Percentiles rank a stretch among this genome's conserved stretches.
Conservation (phyloP, 768 basidiomycete genomes). For the Suillus tomentosus region DNA sequence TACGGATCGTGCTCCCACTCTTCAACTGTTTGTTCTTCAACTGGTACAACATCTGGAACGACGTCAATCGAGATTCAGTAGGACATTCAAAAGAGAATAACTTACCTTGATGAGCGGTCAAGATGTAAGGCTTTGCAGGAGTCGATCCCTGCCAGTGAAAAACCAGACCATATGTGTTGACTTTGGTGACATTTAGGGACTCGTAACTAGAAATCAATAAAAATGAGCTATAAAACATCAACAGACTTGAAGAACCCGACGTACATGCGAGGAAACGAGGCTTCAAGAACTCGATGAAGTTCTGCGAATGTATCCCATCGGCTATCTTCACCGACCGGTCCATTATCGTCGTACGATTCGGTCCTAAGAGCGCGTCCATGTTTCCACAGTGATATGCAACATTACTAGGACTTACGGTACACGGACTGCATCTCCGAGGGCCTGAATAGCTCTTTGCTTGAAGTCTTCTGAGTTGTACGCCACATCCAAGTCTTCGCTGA, state of each 20-base stretch:
- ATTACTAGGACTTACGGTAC: conserved; percentile 36
- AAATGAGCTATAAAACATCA: neutral
- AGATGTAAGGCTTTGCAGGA: conserved; percentile 54
- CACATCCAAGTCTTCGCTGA: conserved; percentile 32
- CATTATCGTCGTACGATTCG: conserved; percentile 47
- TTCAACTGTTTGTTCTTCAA: conserved; percentile 49
- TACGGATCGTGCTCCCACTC: conserved; percentile 63
- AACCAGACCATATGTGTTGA: conserved; percentile 61
- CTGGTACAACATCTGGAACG: conserved; percentile 63
- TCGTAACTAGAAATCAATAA: conserved; percentile 38
- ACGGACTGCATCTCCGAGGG: conserved; percentile 37
- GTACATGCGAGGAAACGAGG: conserved; percentile 63
- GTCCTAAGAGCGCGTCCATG: conserved; percentile 34
- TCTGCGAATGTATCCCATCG: conserved; percentile 25
- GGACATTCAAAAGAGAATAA: neutral
- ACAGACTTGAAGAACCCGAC: conserved; percentile 12
- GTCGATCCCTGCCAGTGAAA: conserved; percentile 55
- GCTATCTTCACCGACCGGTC: conserved; percentile 44
- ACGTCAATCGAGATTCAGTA: neutral
- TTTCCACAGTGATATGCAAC: conserved; percentile 1
- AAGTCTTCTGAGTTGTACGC: conserved; percentile 36
- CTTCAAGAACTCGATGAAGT: conserved; percentile 18
- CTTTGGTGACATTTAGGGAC: conserved; percentile 49
- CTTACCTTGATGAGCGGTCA: conserved; percentile 51
- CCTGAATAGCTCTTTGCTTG: conserved; percentile 29